Percentiles rank a stretch among this genome's conserved stretches.
Evolutionary conservation across 768 basidiomycete species (phyloP).

Genomic region (Rhodotorula taiwanensis): DNA sequence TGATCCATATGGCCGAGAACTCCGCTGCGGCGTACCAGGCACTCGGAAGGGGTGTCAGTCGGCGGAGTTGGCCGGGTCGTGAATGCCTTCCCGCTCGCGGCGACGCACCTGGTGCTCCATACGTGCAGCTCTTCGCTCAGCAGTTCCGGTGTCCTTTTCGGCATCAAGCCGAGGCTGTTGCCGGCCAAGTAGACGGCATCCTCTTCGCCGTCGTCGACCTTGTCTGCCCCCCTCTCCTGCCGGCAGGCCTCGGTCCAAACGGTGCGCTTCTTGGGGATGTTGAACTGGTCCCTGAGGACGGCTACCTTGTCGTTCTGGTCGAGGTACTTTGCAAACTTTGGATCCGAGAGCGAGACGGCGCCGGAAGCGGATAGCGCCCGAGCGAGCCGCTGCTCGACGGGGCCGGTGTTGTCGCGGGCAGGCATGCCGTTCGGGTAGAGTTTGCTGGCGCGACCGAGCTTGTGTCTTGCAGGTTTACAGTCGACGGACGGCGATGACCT

Average conservation of each 20-base stretch:
- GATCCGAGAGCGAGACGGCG: conserved; percentile 18
- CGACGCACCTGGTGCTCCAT: conserved; percentile 60
- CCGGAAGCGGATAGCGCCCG: conserved; percentile 21
- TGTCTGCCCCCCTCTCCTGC: no score
- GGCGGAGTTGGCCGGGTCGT: no score
- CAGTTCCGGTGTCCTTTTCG: conserved; percentile 63
- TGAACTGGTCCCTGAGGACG: conserved; percentile 11
- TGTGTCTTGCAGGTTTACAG: no score
- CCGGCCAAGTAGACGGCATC: conserved; percentile 80
- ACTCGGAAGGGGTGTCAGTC: no score
- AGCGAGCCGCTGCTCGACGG: conserved; percentile 11
- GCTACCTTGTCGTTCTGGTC: conserved; percentile 18
- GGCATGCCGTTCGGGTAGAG: background rate
- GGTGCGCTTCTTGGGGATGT: conserved; percentile 6
- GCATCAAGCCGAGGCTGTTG: conserved; percentile 81
- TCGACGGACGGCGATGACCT: no score
- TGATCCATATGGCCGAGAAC: conserved; percentile 73
- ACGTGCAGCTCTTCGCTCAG: conserved; percentile 74
- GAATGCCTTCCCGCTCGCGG: no score
- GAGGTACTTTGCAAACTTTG: conserved; percentile 16
- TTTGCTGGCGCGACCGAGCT: no score
- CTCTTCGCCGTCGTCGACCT: conserved; percentile 42
- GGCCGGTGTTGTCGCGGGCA: background rate
- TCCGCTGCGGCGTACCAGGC: background rate
- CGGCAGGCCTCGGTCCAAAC: conserved; percentile 11